Conservation (phyloP, 768 basidiomycete species). For the Suillus fuscotomentosus region DNA sequence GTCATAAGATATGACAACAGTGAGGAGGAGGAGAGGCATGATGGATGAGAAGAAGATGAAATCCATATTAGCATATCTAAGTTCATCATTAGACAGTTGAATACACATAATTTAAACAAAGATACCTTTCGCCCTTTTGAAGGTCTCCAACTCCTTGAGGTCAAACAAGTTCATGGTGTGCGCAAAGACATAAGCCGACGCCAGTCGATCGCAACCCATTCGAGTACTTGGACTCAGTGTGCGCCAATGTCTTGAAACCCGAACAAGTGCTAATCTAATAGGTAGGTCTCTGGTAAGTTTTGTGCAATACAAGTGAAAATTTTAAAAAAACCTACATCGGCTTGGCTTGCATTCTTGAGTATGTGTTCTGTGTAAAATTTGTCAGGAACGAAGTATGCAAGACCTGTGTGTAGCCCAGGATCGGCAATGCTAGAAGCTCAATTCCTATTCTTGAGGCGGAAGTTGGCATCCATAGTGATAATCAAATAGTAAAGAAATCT, state of each 20-base stretch:
- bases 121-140: conserved; percentile 20
- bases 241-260: conserved; percentile 27
- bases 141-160: conserved; percentile 23
- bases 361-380: conserved; percentile 24
- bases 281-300: not conserved
- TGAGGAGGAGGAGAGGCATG: not conserved
- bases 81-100: not conserved
- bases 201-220: conserved; percentile 27
- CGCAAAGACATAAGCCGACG: conserved; percentile 27
- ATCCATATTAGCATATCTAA: conserved; percentile 31
- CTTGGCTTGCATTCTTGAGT: conserved; percentile 16
- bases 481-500: conserved; percentile 29
- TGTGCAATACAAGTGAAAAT: not conserved
- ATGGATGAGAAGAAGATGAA: conserved; percentile 26
- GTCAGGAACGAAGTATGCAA: conserved; percentile 27
- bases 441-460: conserved; percentile 29
- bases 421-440: conserved; percentile 10
- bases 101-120: not conserved
- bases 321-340: conserved; percentile 13
- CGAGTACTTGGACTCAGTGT: conserved; percentile 15
- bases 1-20: conserved; percentile 18
- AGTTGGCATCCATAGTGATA: conserved; percentile 24
- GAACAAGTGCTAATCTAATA: conserved; percentile 28
- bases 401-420: conserved; percentile 20
- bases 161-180: conserved; percentile 29